Base-by-base conservation (phyloP, 495 filamentous ascomycete genomes). In the Aspergillus nanangensis region DNA sequence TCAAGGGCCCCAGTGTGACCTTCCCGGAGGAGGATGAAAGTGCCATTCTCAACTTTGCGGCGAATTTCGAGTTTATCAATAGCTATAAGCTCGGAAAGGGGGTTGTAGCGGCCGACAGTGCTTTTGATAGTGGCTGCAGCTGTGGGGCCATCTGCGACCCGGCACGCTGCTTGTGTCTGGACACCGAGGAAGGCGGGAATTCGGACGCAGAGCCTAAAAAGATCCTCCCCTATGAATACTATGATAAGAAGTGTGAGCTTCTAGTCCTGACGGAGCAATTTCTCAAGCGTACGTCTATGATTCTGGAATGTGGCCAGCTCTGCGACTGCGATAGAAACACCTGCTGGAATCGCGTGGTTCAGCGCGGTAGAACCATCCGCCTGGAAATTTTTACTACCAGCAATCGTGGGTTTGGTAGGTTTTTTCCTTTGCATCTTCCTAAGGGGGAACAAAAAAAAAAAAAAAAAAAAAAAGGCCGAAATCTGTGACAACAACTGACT, bases 291-390 rank as follows among this genome's bases (percentile, higher is more conserved):
- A 67, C 60, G 22, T 46, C 64, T 0, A 68, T 69, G 50, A 92
- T 96, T 35, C 88, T 85, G 56, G 93, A 98, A 61, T 98, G 93
- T 61, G 88, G 88, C 56, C 55, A 65, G 0, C 73, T 67, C 14
- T 98, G 92, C 60, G 67, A 61, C 15, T 96, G 93, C 53, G 68
- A 70, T 0, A 52, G 53, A 0, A 44, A 5, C 25, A 29, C 69
- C 24, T 98, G 93, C 51, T 86, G 83, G 25, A 95, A 91, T 51
- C 71, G 86, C 3, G 83, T 93, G 1, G 88, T 96, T 0, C 85
- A 92, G 53, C 72, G 78, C 22, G 93, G 93, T 0, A 73, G 93
- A 1, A 78, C 74, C 25, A 71, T 96, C 1, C 74, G 79, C 0
- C 62, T 96, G 5, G 78, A 93, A 55, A 88, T 96, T 20, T 98